A percentile compares a stretch with the other conserved stretches of the same genome.
Conservation (phyloP, 2,329 filamentous ascomycete species). For the Aspergillus carbonarius region DNA sequence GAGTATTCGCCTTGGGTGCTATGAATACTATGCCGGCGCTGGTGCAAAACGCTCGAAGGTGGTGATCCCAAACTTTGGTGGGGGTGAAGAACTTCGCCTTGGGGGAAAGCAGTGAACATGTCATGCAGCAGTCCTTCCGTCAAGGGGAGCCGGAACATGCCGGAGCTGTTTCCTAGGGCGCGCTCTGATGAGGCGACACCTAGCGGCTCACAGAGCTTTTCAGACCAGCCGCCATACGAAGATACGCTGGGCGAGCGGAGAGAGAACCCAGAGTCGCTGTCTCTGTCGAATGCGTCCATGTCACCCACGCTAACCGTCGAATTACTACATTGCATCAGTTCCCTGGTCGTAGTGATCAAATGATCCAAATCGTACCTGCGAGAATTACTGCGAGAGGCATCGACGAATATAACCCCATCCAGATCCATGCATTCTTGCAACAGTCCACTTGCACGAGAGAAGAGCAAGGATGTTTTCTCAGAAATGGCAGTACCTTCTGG, state of each 20-base stretch:
- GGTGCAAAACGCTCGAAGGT: background rate
- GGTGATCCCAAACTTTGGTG: background rate
- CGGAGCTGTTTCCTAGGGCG: background rate
- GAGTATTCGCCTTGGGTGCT: constrained; percentile 1
- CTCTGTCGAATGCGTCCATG: constrained; percentile 10
- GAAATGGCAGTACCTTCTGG: constrained; percentile 12
- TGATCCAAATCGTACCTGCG: constrained; percentile 16
- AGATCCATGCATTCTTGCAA: constrained; percentile 43
- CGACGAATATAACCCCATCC: constrained; percentile 36
- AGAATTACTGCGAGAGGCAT: constrained; percentile 19
- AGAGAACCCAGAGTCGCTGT: constrained; percentile 2
- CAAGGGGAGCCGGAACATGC: background rate
- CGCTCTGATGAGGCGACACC: constrained; percentile 9
- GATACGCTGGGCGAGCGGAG: constrained; percentile 9
- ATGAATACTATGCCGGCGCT: background rate
- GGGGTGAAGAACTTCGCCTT: constrained; percentile 18
- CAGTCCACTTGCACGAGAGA: constrained; percentile 44
- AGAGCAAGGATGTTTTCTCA: constrained; percentile 27
- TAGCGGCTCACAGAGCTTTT: constrained; percentile 16
- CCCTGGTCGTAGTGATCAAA: too few relatives aligned
- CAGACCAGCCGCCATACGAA: constrained; percentile 13
- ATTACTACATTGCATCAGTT: constrained; percentile 6
- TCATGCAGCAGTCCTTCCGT: constrained; percentile 19
- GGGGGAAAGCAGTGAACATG: constrained; percentile 16
- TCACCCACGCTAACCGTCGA: constrained; percentile 14